Evolutionary conservation across 768 basidiomycete genomes (phyloP), one percentile per base, ranked within the genome.

Genomic region (Lactifluus echinatus): DNA sequence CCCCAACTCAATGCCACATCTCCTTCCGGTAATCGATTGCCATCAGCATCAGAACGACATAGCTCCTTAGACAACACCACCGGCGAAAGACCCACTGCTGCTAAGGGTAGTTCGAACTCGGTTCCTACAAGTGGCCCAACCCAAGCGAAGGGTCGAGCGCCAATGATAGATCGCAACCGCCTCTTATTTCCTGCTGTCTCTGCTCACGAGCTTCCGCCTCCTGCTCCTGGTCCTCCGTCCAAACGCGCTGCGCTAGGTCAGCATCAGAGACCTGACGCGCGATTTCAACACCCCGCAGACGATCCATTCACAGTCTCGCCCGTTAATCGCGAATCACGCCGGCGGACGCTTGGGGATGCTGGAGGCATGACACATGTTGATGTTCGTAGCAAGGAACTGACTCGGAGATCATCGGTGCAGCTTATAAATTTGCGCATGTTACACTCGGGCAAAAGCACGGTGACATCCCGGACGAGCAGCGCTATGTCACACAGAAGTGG

Each of bases 391-490:
- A 21, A 17, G 14, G 19, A 47, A 7, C 44, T 29, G 3, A 4
- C 15, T 45, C 45, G 45, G 39, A 44, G 48, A 33, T 48, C 46
- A 33, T 54, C 52, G n/a, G 57, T 58, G 33, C 57, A 58, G 4
- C 57, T 53, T 39, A 34, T 58, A 31, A 49, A 58, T 40, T 49
- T 58, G 24, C 57, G 57, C 8, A 40, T 28, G 23, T 37, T 58
- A 49, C 51, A 43, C 24, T 47, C 46, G 4, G 23, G 45, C 24
- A 53, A 40, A 42, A 43, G 57, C 36, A 24, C 23, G 12, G 46
- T 24, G 26, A 47, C 39, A 6, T 49, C 50, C 19, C 54, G 52
- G 3, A 44, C 33, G 6, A 55, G 44, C 33, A 36, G 50, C 12
- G 19, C 5, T 51, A 23, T 15, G 29, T 59, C 42, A 36, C 52